phyloP scores from a whole-genome alignment of 805 yeast genomes.

The Cyberlindnera lachancei region DNA sequence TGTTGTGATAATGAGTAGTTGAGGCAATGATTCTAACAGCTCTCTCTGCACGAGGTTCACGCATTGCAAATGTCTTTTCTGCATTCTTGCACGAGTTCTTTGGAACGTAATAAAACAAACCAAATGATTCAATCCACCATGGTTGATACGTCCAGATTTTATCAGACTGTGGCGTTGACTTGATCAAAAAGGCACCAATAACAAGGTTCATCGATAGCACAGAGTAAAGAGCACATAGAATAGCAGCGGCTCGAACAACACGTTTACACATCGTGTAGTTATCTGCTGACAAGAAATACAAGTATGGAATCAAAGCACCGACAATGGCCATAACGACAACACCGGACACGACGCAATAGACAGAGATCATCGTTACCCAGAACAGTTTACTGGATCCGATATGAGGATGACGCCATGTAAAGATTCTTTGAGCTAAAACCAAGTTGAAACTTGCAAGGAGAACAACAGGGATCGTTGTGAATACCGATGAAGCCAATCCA shows the following conservation, averaged over 20 bases:
- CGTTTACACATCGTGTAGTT: slow-evolving; percentile 44
- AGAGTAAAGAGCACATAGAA: slow-evolving; percentile 44
- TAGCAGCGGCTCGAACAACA: slow-evolving; percentile 44
- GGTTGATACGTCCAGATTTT: slow-evolving; percentile 58
- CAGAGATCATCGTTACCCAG: slow-evolving; percentile 39
- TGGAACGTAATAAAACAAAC: slow-evolving; percentile 50
- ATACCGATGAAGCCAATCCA: slow-evolving; percentile 53
- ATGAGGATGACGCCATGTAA: slow-evolving; percentile 73
- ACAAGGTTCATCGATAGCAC: slow-evolving; percentile 44
- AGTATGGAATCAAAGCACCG: slow-evolving; percentile 53
- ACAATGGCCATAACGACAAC: slow-evolving; percentile 63
- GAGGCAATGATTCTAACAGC: slow-evolving; percentile 44
- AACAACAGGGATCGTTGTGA: slow-evolving; percentile 51
- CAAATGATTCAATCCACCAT: slow-evolving; percentile 68
- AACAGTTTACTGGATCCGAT: slow-evolving; percentile 48
- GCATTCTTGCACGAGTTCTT: slow-evolving; percentile 44
- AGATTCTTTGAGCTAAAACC: slow-evolving; percentile 63
- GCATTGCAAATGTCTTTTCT: slow-evolving; percentile 35
- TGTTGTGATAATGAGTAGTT: slow-evolving; percentile 33
- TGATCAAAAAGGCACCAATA: slow-evolving; percentile 42
- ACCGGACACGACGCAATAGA: slow-evolving; percentile 48
- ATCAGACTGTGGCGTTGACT: slow-evolving; percentile 45
- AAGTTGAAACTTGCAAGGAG: slow-evolving; percentile 51
- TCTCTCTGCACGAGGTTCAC: slow-evolving; percentile 29
- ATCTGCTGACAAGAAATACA: slow-evolving; percentile 41